phyloP scores from a whole-genome alignment of 768 basidiomycete genomes.

The Termitomyces sp. region DNA sequence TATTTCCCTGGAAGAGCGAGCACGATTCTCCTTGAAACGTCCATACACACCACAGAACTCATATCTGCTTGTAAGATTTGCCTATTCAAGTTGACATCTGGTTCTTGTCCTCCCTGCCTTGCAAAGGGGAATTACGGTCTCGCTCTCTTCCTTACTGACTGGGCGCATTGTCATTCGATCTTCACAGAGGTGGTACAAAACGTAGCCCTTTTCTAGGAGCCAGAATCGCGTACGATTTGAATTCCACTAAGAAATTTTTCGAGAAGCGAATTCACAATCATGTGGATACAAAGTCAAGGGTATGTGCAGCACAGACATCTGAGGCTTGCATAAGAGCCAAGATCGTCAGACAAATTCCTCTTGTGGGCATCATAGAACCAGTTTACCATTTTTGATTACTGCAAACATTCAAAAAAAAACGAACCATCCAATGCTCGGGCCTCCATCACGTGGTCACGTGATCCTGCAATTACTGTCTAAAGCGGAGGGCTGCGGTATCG shows the following conservation, averaged over 20 bases:
- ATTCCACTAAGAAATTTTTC: conserved; percentile 1
- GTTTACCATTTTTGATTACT: too few species aligned
- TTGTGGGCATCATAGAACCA: too few species aligned
- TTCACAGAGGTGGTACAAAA: neutral
- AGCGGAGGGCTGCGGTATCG: too few species aligned
- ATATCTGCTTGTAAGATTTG: too few species aligned
- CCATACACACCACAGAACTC: neutral
- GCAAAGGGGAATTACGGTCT: conserved; percentile 1
- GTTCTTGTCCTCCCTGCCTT: neutral
- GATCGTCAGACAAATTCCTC: too few species aligned
- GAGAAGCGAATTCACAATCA: neutral
- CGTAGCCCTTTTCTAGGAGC: neutral
- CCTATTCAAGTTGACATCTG: neutral
- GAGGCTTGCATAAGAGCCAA: too few species aligned
- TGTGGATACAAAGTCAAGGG: neutral
- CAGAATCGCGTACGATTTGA: neutral
- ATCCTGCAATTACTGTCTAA: too few species aligned
- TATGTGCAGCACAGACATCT: neutral
- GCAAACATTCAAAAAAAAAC: too few species aligned
- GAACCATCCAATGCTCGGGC: too few species aligned
- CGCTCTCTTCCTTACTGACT: neutral
- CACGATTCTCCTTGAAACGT: neutral
- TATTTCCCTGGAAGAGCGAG: neutral
- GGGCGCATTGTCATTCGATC: neutral
- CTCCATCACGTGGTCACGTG: too few species aligned